phyloP scores from a whole-genome alignment of 305 asterid species.

The Fraxinus greggii region DNA sequence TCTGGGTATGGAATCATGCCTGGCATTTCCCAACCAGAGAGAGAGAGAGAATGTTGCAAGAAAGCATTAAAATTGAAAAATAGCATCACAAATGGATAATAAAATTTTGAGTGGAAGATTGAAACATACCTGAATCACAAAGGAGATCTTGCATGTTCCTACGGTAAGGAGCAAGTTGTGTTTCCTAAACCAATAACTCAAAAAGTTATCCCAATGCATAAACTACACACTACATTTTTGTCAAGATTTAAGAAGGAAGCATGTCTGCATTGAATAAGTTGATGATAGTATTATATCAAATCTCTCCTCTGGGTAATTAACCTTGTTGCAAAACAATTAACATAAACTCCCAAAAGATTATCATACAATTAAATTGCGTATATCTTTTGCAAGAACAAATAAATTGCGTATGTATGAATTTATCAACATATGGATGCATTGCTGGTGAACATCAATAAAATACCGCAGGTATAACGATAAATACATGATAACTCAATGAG shows the following conservation, averaged over 20 bases:
- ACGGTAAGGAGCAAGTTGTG: slow-evolving; percentile 90
- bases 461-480: neutral
- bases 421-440: slow-evolving; percentile 5
- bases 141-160: slow-evolving; percentile 98
- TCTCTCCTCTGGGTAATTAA: neutral
- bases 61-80: neutral
- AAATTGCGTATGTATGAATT: neutral
- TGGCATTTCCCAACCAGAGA: slow-evolving; percentile 32
- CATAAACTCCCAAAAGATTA: neutral
- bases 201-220: slow-evolving; percentile 22
- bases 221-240: slow-evolving; percentile 8
- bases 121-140: slow-evolving; percentile 79
- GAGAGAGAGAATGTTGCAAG: slow-evolving; percentile 6
- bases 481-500: neutral
- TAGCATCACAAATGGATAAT: slow-evolving; percentile 1
- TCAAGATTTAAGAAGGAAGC: neutral
- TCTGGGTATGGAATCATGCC: slow-evolving; percentile 95
- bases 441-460: neutral
- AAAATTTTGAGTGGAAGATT: slow-evolving; percentile 18
- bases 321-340: neutral
- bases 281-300: neutral
- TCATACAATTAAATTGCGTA: neutral
- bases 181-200: slow-evolving; percentile 58
- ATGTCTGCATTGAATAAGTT: neutral
- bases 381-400: neutral